Base-by-base conservation (phyloP, 2,329 filamentous ascomycete species). In the Aspergillus nomiae region DNA sequence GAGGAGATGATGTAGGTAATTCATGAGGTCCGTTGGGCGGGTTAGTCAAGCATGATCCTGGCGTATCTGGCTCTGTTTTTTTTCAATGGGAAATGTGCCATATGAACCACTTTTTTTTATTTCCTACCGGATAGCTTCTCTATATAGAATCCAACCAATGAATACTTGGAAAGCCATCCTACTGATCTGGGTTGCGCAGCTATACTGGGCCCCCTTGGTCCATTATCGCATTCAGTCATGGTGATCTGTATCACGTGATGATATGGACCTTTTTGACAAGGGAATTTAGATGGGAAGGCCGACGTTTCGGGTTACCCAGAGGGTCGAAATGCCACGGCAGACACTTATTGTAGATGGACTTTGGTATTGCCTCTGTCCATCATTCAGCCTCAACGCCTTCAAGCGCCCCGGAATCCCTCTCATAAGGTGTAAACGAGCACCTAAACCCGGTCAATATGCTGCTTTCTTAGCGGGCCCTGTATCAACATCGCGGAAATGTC, bases 301-400 rank as follows among this genome's bases (percentile, higher is more conserved):
- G 45, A 54, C 21, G 41, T 26, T 16, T 56, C 34, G 60, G 57
- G 53, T 59, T 57, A 50, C 55, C 41, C 54, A 65, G 64, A 62
- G 60, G 64, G 61, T 65, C 69, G 68, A 67, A 50, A 80, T 81
- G 78, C 71, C 75, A 60, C 70, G 66, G 59, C 70, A 61, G 65
- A 65, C 67, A 46, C 63, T 77, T 32, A 65, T 75, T 53, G 65
- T 77, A 36, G 78, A 80, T 68, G 77, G 75, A 41, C 69, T 81
- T 56, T 81, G 78, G 78, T 75, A 75, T 63, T 79, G 74, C 63
- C 69, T 81, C 38, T 78, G 78, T 69, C 78, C 77, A 51, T 77
- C 76, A 16, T 77, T 78, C 41, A 68, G 62, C 16, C 61, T 62
- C 3, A 60, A 66, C 16, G 58, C 63, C 16, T 56, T 76, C n/a